These are phyloP conservation scores for Linum trigynum DNA, from an alignment of 345 rosid genomes.

Conservation along the genomic window DNA sequence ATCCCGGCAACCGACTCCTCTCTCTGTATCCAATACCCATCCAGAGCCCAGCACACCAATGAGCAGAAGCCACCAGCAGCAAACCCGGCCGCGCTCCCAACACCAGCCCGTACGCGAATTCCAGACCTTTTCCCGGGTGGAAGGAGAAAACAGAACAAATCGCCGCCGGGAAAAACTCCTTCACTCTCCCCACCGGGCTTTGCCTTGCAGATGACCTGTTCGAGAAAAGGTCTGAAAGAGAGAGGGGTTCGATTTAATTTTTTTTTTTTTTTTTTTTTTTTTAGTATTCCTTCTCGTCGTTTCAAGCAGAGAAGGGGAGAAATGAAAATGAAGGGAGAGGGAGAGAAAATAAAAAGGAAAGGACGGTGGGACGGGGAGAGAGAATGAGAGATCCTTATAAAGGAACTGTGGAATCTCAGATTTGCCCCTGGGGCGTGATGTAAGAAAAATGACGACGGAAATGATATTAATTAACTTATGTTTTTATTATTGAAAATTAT, in stretches of 20 bases:
- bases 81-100: neutral
- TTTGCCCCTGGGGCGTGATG: constrained; percentile 19
- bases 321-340: neutral
- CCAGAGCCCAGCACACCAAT: neutral
- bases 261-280: neutral
- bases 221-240: constrained; percentile 22
- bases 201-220: constrained; percentile 19
- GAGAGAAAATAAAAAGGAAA: constrained; percentile 7
- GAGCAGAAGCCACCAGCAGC: too few relatives aligned
- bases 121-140: constrained; percentile 10
- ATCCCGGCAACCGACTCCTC: neutral
- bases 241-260: neutral
- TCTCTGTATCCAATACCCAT: neutral
- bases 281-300: neutral
- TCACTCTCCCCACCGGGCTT: constrained; percentile 6
- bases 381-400: constrained; percentile 12
- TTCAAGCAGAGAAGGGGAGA: neutral
- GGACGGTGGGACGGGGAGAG: neutral
- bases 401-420: constrained; percentile 9
- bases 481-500: constrained; percentile 7
- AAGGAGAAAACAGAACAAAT: neutral
- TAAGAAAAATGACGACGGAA: constrained; percentile 17
- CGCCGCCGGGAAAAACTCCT: constrained; percentile 6
- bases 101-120: neutral
- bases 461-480: constrained; percentile 18